Evolutionary conservation across 495 filamentous ascomycete genomes (phyloP), one percentile per base, ranked within the genome.

Genomic region (Neurospora hispaniola): DNA sequence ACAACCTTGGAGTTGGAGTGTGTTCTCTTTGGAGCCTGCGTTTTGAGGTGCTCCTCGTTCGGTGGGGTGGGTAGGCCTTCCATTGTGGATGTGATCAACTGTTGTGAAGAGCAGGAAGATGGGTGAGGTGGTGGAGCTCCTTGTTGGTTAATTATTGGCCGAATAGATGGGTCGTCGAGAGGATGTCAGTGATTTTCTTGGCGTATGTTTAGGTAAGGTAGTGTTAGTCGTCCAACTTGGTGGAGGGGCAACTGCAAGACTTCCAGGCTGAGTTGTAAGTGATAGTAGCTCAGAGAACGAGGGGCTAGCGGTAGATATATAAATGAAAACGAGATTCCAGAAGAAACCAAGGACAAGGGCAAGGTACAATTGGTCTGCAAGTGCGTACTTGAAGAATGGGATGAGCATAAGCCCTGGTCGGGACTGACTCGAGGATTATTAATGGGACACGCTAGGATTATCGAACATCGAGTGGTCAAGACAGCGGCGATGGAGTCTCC

Each of bases 61-160:
- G 84, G 84, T 74, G 83, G 83, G 71, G 84, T 84, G 42, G 84
- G 83, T 76, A 84, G 78, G 71, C 82, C 76, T 76, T 83, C 82
- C 84, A 85, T 85, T 76, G 80, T 81, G 72, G 72, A 68, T 41
- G 62, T 38, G 18, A 31, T 74, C 41, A 35, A 73, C n/a, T 27
- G 46, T 35, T 44, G 40, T 43, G 41, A 40, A 40, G 46, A 23
- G 48, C 9, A 43, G 35, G 42, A 40, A 18, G 23, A n/a, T 18
- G 59, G 5, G 27, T 23, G 70, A 35, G 46, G 41, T 41, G 7
- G 40, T 44, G 27, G 41, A 38, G 20, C 14, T 68, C 48, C 46
- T 73, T 38, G 40, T 16, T 68, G 42, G 40, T 16, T 68, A 38
- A 11, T 23, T 35, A 72, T 42, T 27, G 48, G 41, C 9, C n/a